Percentiles rank a stretch among this genome's conserved stretches.
phyloP scores from a whole-genome alignment of 163 green algal species.

The Chlamydomonas reinhardtii region DNA sequence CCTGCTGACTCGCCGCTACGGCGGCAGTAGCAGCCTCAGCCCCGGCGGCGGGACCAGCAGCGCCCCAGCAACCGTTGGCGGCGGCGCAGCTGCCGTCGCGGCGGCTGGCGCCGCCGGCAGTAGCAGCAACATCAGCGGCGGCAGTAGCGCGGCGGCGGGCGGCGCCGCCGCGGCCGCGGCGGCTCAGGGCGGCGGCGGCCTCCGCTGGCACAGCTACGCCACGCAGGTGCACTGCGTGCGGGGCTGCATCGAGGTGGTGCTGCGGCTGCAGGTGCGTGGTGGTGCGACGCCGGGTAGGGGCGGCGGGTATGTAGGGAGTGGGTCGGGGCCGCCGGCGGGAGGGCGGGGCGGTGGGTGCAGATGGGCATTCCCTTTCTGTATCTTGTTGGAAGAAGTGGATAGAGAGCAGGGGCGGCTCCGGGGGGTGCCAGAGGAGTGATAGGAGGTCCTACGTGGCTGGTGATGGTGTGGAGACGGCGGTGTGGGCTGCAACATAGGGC shows the following conservation, averaged over 20 bases:
- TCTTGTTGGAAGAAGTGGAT: no score
- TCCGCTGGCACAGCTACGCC: slow-evolving; percentile 8
- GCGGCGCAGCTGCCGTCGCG: neutral
- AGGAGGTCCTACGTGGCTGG: no score
- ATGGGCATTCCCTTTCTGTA: no score
- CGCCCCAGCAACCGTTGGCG: neutral
- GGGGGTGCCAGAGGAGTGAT: no score
- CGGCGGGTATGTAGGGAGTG: no score
- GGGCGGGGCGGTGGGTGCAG: no score
- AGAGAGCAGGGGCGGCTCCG: no score
- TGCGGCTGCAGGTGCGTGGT: slow-evolving; percentile 32
- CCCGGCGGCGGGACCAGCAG: neutral
- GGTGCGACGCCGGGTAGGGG: neutral
- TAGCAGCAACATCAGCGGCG: neutral
- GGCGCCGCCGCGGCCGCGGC: neutral
- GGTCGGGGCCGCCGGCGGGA: no score
- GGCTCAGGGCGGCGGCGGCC: neutral
- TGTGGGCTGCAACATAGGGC: no score
- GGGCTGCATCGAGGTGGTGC: slow-evolving; percentile 41
- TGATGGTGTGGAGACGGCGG: no score
- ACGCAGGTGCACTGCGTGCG: slow-evolving; percentile 35
- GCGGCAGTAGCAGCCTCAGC: no score
- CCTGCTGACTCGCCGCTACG: neutral
- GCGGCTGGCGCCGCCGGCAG: neutral
- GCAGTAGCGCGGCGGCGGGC: no score